Evolutionary conservation across 2,329 filamentous ascomycete genomes (phyloP).

Genomic region (Parascedosporium putredinis): DNA sequence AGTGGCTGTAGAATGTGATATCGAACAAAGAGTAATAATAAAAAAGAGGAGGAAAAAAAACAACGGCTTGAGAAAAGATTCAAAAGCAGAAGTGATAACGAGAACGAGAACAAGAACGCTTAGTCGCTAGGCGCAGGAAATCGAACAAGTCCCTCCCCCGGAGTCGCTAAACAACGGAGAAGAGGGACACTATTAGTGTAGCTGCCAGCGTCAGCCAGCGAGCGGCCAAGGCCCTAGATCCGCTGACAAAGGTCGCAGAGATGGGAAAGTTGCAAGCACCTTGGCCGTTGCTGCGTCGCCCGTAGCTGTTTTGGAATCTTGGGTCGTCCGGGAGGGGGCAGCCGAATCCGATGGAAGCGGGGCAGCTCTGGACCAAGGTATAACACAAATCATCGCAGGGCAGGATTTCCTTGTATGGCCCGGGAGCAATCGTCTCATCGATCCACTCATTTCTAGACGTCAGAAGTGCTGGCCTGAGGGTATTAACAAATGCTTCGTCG

Average conservation of each 20-base stretch:
- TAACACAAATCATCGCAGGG: slow-evolving; percentile 87
- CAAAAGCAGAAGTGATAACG: background rate
- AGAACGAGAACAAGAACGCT: background rate
- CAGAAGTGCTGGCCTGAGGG: slow-evolving; percentile 25
- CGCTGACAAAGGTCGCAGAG: background rate
- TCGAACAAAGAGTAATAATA: background rate
- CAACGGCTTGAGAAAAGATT: background rate
- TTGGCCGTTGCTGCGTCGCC: slow-evolving; percentile 14
- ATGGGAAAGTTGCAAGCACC: slow-evolving; percentile 25
- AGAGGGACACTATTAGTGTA: background rate
- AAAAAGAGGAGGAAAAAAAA: background rate
- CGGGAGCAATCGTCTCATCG: slow-evolving; percentile 61
- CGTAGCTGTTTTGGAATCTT: slow-evolving; percentile 27
- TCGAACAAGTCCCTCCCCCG: background rate
- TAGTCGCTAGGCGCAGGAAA: background rate
- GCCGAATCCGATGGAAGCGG: slow-evolving; percentile 60
- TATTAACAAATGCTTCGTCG: slow-evolving; percentile 22
- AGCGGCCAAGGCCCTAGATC: background rate
- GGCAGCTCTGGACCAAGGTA: slow-evolving; percentile 74
- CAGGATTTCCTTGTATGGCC: slow-evolving; percentile 87
- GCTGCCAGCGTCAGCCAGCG: background rate
- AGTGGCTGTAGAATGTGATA: no score
- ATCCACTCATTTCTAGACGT: slow-evolving; percentile 62
- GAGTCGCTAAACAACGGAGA: background rate
- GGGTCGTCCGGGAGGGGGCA: slow-evolving; percentile 48